These are phyloP conservation scores for Exophiala phaeomuriformis DNA, from an alignment of 2,329 filamentous ascomycete genomes.

Conservation along the genomic window DNA sequence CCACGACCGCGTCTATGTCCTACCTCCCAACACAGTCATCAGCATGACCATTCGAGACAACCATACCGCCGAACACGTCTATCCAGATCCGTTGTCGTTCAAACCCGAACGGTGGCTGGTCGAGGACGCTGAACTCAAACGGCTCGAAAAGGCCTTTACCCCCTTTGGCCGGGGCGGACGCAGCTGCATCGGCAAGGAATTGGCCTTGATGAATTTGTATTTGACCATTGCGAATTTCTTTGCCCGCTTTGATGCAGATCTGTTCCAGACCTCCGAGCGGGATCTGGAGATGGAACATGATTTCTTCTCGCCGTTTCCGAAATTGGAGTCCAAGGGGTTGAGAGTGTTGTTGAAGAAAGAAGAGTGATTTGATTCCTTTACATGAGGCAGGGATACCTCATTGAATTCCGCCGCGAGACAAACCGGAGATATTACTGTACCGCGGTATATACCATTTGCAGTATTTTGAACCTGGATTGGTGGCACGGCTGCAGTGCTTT, in stretches of 20 bases:
- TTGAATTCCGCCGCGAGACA: neutral
- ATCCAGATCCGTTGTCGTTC: conserved; percentile 40
- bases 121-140: conserved; percentile 22
- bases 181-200: conserved; percentile 28
- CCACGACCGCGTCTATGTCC: neutral
- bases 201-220: conserved; percentile 30
- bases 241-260: conserved; percentile 27
- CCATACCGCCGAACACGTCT: conserved; percentile 15
- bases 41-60: conserved; percentile 25
- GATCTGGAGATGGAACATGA: conserved; percentile 30
- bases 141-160: conserved; percentile 27
- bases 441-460: too few species aligned
- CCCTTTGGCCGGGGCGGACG: conserved; percentile 28
- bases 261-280: conserved; percentile 28
- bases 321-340: conserved; percentile 26
- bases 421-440: neutral
- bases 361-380: neutral
- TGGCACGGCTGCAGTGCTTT: too few species aligned
- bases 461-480: too few species aligned
- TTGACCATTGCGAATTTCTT: conserved; percentile 28
- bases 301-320: conserved; percentile 29
- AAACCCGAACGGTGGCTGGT: conserved; percentile 28
- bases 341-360: conserved; percentile 21
- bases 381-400: neutral
- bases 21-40: conserved; percentile 24